Evolutionary conservation across 2,329 filamentous ascomycete genomes (phyloP).

Genomic region (Tolypocladium paradoxum): DNA sequence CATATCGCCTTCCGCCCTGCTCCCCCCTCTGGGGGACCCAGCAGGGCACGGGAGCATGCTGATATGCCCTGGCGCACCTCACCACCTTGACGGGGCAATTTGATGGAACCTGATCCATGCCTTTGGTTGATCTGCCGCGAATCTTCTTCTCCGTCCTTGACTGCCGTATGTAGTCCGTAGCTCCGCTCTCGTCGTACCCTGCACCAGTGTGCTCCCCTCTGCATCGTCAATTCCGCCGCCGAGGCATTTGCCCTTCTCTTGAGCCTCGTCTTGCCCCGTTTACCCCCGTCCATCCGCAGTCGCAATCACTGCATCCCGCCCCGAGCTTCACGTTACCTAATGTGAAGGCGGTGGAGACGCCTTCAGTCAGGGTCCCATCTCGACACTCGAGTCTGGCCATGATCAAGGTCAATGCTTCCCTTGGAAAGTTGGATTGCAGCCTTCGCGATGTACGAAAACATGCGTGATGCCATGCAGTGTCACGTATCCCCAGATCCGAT

Average conservation of each 20-base stretch:
- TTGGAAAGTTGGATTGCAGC: background rate
- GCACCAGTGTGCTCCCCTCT: background rate
- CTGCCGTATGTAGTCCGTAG: background rate
- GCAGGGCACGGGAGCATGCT: conserved; percentile 41
- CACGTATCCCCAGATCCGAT: background rate
- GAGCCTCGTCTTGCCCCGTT: background rate
- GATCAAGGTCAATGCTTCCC: background rate
- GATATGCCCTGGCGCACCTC: conserved; percentile 54
- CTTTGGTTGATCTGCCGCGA: conserved; percentile 24
- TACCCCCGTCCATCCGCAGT: background rate
- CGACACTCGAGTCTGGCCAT: background rate
- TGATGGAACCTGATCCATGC: conserved; percentile 53
- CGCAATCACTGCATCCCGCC: background rate
- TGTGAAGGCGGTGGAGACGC: conserved; percentile 1
- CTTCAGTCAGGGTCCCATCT: background rate
- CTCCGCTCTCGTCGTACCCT: background rate
- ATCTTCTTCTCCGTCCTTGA: conserved; percentile 11
- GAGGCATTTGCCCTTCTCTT: background rate
- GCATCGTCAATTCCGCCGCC: background rate
- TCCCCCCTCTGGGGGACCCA: background rate
- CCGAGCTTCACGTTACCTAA: background rate
- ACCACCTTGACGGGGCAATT: conserved; percentile 55
- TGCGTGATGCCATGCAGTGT: background rate
- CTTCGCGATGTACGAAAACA: background rate
- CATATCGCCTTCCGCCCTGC: conserved; percentile 42